Evolutionary conservation across 257 asterid genomes (phyloP), one percentile per base, ranked within the genome.

Genomic region (Penstemon eatonii): DNA sequence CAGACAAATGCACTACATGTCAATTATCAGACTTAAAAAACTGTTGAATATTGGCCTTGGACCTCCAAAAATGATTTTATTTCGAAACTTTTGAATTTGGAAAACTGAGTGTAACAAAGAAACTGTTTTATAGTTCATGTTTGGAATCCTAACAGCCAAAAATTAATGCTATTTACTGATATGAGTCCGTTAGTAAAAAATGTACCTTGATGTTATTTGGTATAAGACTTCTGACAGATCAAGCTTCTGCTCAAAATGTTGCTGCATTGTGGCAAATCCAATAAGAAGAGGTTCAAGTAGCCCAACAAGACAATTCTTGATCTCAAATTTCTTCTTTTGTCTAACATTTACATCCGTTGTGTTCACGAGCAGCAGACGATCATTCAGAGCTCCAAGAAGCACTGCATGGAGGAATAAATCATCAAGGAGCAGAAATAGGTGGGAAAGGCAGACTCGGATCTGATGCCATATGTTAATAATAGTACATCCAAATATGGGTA

Each of bases 251-350:
- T 94, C 99, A 81, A 91, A 94, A 78, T 87, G 86, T 75, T 91
- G 96, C 76, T 94, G 96, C 97, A 94, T 89, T 50, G 99, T 91
- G 41, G 92, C 90, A 78, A 81, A 94, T 71, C 99, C 99, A 76
- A 94, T 81, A 64, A 94, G 99, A 79, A 94, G 99, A 61, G 99
- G 99, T 79, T 94, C 99, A 71, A 94, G 99, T 68, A 91, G 87
- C 73, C 99, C 99, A 65, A 89, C 95, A 55, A 94, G 97, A 71
- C 96, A 90, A 76, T 79, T 78, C 81, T 91, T 94, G 55, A 94
- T 84, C 85, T 94, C 99, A 79, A 83, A 82, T 64, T 89, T 86
- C 93, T 94, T 94, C 92, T 89, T 94, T 79, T 91, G 99, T 73
- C 86, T 79, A 66, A 95, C 95, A 91, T 87, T 91, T 66, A 94